Conservation (phyloP, 1,284 basidiomycete genomes). For the Cystobasidium sp. region DNA sequence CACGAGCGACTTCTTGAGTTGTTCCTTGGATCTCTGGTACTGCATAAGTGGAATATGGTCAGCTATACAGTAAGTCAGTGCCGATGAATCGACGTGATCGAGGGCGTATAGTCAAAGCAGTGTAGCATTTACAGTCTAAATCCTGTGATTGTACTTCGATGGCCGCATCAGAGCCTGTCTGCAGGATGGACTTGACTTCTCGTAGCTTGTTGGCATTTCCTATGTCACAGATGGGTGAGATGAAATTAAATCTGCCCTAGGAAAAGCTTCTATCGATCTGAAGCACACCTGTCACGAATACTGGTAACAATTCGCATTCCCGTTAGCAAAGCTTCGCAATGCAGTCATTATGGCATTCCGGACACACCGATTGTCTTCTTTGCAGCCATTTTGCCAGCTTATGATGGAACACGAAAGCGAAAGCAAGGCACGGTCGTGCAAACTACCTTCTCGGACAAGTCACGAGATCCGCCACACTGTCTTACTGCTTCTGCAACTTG, state of each 20-base stretch:
- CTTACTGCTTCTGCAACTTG: no score
- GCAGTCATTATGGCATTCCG: neutral
- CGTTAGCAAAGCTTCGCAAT: neutral
- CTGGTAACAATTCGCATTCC: neutral
- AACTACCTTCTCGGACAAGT: no score
- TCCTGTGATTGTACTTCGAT: conserved; percentile 71
- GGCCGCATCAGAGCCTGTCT: conserved; percentile 61
- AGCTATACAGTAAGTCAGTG: neutral
- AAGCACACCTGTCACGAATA: conserved; percentile 11
- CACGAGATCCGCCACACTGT: no score
- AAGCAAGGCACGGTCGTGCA: neutral
- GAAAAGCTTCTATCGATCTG: neutral
- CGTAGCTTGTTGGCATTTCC: conserved; percentile 72
- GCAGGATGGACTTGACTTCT: conserved; percentile 81
- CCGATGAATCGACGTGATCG: conserved; percentile 2
- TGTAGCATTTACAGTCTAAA: conserved; percentile 66
- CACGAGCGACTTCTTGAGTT: conserved; percentile 84
- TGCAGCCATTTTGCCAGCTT: neutral
- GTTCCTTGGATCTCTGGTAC: conserved; percentile 94
- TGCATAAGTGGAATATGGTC: conserved; percentile 54
- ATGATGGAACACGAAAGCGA: neutral
- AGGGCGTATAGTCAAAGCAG: neutral
- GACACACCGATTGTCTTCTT: conserved; percentile 10
- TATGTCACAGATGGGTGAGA: conserved; percentile 10
- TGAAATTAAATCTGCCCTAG: neutral